Evolutionary conservation across 371 early-diverging fungal species (phyloP).

Genomic region (Catenaria anguillulae): DNA sequence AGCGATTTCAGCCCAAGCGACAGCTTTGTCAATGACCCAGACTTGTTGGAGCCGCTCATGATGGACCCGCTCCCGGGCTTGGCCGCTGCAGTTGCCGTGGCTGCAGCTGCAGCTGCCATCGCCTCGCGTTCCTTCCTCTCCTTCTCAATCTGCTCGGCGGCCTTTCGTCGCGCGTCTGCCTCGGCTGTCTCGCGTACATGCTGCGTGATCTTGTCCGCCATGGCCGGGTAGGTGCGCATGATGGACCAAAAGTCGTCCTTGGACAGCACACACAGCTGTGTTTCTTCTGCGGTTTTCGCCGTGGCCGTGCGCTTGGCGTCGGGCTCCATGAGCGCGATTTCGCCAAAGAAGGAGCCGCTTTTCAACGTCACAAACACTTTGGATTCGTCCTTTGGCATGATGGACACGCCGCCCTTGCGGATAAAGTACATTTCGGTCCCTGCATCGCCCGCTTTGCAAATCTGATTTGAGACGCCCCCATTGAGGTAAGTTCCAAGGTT

Average conservation of each 20-base stretch:
- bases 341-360: constrained; percentile 8
- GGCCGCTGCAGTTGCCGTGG: too few species aligned
- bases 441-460: constrained; percentile 5
- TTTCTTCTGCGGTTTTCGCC: background rate
- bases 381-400: constrained; percentile 1
- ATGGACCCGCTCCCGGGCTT: too few species aligned
- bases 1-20: too few species aligned
- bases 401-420: background rate
- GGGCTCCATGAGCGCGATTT: constrained; percentile 5
- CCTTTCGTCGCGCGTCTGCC: background rate
- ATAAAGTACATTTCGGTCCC: constrained; percentile 9
- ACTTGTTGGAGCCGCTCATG: too few species aligned
- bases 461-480: background rate
- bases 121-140: background rate
- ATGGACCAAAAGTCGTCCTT: background rate
- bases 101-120: too few species aligned
- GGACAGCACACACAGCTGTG: background rate
- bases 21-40: too few species aligned
- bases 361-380: background rate
- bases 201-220: background rate
- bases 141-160: background rate
- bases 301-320: background rate
- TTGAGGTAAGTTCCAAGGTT: too few species aligned
- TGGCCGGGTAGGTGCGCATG: background rate
- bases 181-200: background rate